These are phyloP conservation scores for sweet orange (Citrus sinensis) DNA, from an alignment of 345 rosid species.

Conservation along the genomic window DVS_A1.0 CM039163.1:4800501-4801000, in stretches of 20 bases:
- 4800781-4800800: neutral
- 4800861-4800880: constrained; percentile 87
- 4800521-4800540: constrained; percentile 67
- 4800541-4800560: constrained; percentile 71
- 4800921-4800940: constrained; percentile 53
- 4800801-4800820: neutral
- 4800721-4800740: neutral
- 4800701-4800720: neutral
- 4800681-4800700: neutral
- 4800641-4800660: neutral
- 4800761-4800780: neutral
- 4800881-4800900: constrained; percentile 54
- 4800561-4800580: constrained; percentile 89
- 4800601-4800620: neutral
- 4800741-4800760: neutral
- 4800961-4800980: constrained; percentile 77
- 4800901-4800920: constrained; percentile 49
- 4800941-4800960: constrained; percentile 49
- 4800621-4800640: neutral
- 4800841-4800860: constrained; percentile 20
- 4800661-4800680: neutral
- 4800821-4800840: neutral
- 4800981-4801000: constrained; percentile 31
- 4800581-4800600: constrained; percentile 13
- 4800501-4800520: constrained; percentile 67